Conservation (phyloP, 2,329 filamentous ascomycete species). For the Aspergillus neotritici region DNA sequence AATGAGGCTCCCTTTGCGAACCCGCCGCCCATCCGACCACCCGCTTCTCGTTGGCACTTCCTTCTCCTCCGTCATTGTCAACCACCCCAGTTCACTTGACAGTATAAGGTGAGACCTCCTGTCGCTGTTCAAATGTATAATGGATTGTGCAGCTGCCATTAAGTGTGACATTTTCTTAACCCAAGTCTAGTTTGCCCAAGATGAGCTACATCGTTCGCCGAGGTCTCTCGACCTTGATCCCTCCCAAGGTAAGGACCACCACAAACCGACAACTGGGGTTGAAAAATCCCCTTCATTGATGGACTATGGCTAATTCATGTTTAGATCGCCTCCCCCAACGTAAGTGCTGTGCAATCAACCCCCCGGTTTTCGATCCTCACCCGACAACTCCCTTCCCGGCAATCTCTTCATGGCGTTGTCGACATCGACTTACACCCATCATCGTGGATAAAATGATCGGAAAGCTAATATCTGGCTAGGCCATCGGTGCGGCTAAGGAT, state of each 20-base stretch:
- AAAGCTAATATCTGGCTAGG: conserved; percentile 53
- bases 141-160: neutral
- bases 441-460: conserved; percentile 4
- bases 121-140: neutral
- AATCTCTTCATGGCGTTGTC: conserved; percentile 18
- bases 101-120: conserved; percentile 27
- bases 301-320: conserved; percentile 34
- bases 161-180: conserved; percentile 18
- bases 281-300: conserved; percentile 9
- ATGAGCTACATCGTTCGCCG: conserved; percentile 92
- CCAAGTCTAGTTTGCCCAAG: conserved; percentile 44
- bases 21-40: conserved; percentile 30
- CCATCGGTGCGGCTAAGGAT: conserved; percentile 90
- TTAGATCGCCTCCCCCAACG: conserved; percentile 37
- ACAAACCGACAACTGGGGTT: conserved; percentile 1
- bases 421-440: too few species aligned
- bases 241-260: conserved; percentile 73
- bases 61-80: conserved; percentile 30
- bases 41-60: conserved; percentile 32
- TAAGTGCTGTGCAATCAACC: conserved; percentile 21
- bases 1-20: conserved; percentile 22
- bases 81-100: conserved; percentile 28
- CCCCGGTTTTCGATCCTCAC: conserved; percentile 8
- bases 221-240: conserved; percentile 96
- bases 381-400: conserved; percentile 13